Percentiles rank a stretch among this genome's conserved stretches.
phyloP scores from a whole-genome alignment of 306 rosid species.

The Vigna reflexopilosa region DNA sequence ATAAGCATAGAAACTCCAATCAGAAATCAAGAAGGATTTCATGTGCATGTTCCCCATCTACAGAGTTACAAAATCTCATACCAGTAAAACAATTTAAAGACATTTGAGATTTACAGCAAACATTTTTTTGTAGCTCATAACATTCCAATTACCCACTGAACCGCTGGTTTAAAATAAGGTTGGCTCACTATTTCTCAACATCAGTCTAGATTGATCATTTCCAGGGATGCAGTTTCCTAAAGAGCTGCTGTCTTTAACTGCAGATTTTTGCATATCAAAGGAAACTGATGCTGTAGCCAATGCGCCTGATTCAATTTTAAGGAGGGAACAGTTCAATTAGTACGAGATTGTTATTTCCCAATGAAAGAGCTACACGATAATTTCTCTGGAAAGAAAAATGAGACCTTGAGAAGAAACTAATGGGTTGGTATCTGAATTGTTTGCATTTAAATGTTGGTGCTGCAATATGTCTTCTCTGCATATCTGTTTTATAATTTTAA shows the following conservation, averaged over 20 bases:
- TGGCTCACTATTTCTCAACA: conserved; percentile 48
- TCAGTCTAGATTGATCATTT: conserved; percentile 48
- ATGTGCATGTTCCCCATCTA: conserved; percentile 17
- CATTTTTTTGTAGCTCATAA: neutral
- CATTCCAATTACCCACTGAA: conserved; percentile 50
- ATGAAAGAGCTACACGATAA: conserved; percentile 1
- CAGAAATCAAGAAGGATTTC: neutral
- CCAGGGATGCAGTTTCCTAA: conserved; percentile 51
- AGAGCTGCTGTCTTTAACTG: conserved; percentile 42
- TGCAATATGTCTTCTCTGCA: conserved; percentile 51
- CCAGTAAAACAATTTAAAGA: conserved; percentile 1
- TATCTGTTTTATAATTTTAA: conserved; percentile 47
- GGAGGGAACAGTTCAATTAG: neutral
- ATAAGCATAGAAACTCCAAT: neutral
- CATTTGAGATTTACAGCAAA: neutral
- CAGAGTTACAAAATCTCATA: conserved; percentile 34
- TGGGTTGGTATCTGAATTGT: conserved; percentile 48
- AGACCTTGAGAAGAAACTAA: conserved; percentile 53
- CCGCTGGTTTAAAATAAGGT: conserved; percentile 48
- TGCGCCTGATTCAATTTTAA: conserved; percentile 33
- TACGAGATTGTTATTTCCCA: conserved; percentile 30
- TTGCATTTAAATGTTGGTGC: conserved; percentile 51
- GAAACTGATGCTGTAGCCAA: conserved; percentile 38
- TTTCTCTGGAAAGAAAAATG: conserved; percentile 29
- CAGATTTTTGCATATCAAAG: conserved; percentile 46